These are phyloP conservation scores for Xylaria sp. DNA, from an alignment of 2,329 filamentous ascomycete genomes.

Conservation along the genomic window DNA sequence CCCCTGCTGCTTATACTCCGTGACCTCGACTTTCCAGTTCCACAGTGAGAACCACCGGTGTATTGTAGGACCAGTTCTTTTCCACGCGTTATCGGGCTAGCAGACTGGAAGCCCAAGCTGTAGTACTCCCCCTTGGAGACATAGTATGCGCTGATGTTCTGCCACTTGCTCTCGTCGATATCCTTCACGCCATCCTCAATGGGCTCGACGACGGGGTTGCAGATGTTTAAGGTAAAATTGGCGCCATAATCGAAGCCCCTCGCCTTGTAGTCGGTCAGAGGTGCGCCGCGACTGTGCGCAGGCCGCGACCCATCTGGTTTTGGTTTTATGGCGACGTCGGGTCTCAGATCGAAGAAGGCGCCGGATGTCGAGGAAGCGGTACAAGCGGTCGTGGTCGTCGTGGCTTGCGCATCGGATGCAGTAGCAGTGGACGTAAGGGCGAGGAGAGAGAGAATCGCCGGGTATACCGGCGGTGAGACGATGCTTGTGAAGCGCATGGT, in stretches of 20 bases:
- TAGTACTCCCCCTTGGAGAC: conserved; percentile 72
- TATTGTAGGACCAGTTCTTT: conserved; percentile 83
- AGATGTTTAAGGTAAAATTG: conserved; percentile 88
- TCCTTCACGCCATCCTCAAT: conserved; percentile 71
- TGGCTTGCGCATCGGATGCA: conserved; percentile 53
- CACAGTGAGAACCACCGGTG: conserved; percentile 80
- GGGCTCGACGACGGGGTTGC: conserved; percentile 76
- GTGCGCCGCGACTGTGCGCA: conserved; percentile 53
- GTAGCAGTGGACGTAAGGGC: conserved; percentile 48
- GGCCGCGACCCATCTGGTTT: conserved; percentile 58
- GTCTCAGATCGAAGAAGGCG: conserved; percentile 69
- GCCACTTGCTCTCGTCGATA: conserved; percentile 70
- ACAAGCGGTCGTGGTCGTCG: conserved; percentile 61
- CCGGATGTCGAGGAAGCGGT: conserved; percentile 67
- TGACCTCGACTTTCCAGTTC: conserved; percentile 54
- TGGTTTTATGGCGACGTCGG: conserved; percentile 61
- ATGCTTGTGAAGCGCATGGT: conserved; percentile 46
- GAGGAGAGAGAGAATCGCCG: conserved; percentile 52
- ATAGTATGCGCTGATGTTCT: conserved; percentile 84
- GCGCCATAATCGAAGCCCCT: conserved; percentile 80
- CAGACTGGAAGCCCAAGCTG: conserved; percentile 77
- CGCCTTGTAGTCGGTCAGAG: conserved; percentile 68
- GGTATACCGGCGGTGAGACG: conserved; percentile 41
- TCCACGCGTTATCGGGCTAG: conserved; percentile 68
- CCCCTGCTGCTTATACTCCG: conserved; percentile 46